These are phyloP conservation scores for Salix arbutifolia DNA, from an alignment of 345 rosid species.

Conservation along the genomic window DNA sequence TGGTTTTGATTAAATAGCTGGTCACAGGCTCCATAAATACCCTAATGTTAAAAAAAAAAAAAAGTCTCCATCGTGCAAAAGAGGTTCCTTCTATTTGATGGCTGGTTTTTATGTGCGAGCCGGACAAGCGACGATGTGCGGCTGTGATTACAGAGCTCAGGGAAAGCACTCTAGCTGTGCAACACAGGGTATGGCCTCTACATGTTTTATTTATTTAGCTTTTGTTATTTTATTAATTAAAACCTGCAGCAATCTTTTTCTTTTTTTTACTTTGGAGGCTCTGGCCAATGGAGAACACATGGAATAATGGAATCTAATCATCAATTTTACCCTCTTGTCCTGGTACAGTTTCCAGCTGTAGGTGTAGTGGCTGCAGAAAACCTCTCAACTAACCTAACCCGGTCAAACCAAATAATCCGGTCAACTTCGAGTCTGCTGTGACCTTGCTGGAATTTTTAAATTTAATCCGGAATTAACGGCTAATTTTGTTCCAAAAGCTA, in stretches of 20 bases:
- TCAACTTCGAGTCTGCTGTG: constrained; percentile 26
- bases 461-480: constrained; percentile 26
- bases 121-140: not conserved
- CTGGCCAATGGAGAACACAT: constrained; percentile 21
- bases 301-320: constrained; percentile 62
- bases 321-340: constrained; percentile 42
- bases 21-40: not conserved
- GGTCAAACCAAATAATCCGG: constrained; percentile 35
- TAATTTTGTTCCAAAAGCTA: not conserved
- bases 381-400: constrained; percentile 10
- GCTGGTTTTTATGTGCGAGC: not conserved
- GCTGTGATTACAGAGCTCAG: constrained; percentile 17
- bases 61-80: too few relatives aligned
- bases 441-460: constrained; percentile 28
- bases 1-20: not conserved
- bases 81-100: too few relatives aligned
- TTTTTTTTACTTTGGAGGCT: constrained; percentile 22
- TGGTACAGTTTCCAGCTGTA: constrained; percentile 50
- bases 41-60: too few relatives aligned
- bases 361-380: not conserved
- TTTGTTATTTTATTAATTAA: constrained; percentile 1
- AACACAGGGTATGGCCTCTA: not conserved
- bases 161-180: not conserved
- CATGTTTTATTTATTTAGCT: constrained; percentile 3
- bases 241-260: constrained; percentile 27